A percentile compares a stretch with the other conserved stretches of the same genome.
These are phyloP conservation scores for Cicer cuneatum DNA, from an alignment of 306 rosid genomes.

Conservation along the genomic window DNA sequence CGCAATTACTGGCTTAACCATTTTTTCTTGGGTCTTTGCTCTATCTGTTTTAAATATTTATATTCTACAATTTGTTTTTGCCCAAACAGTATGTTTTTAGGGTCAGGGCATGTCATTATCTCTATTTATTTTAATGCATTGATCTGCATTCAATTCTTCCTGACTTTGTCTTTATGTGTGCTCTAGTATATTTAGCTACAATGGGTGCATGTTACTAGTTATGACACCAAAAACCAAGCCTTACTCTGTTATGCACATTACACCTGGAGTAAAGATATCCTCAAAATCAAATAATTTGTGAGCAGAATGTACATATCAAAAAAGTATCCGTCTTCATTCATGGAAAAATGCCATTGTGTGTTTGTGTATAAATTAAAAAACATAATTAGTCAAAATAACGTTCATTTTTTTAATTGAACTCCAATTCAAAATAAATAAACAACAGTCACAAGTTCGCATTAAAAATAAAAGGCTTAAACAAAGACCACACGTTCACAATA, in stretches of 20 bases:
- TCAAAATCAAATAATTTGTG: neutral
- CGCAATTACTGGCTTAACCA: constrained; percentile 10
- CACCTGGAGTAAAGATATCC: neutral
- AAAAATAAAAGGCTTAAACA: neutral
- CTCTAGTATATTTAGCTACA: constrained; percentile 10
- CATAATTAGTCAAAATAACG: neutral
- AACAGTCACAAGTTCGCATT: neutral
- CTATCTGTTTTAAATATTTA: neutral
- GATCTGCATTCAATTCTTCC: constrained; percentile 4
- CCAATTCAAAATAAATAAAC: neutral
- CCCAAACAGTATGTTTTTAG: neutral
- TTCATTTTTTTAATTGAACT: neutral
- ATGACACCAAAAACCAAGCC: neutral
- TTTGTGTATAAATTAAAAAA: neutral
- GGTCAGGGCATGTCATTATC: neutral
- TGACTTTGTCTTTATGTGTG: neutral
- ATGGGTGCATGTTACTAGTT: neutral
- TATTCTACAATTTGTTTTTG: constrained; percentile 9
- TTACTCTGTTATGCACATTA: neutral
- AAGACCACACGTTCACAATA: neutral
- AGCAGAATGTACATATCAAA: neutral
- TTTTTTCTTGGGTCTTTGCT: neutral
- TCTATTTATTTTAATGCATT: constrained; percentile 14
- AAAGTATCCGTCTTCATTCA: neutral
- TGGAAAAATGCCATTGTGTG: neutral